phyloP scores from a whole-genome alignment of 371 early-diverging fungal species.

The Rhizopus arrhizus region DNA sequence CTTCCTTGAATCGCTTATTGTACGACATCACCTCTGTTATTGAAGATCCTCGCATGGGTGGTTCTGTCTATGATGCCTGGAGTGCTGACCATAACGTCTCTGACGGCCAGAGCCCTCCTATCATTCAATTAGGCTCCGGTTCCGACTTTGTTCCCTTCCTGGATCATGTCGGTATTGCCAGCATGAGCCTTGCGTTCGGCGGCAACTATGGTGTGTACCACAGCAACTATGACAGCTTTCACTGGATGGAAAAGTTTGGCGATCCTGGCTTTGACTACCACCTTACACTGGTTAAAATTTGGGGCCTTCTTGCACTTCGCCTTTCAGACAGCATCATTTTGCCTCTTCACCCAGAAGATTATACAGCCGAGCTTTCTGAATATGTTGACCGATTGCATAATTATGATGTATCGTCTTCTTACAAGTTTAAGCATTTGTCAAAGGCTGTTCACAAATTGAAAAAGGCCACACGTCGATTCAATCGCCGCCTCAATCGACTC shows the following conservation, averaged over 20 bases:
- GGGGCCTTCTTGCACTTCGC: constrained; percentile 41
- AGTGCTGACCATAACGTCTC: constrained; percentile 1
- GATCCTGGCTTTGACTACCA: constrained; percentile 67
- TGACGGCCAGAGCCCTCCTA: constrained; percentile 17
- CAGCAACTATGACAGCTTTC: constrained; percentile 64
- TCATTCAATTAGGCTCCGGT: constrained; percentile 55
- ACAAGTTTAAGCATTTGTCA: constrained; percentile 13
- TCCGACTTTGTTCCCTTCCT: constrained; percentile 65
- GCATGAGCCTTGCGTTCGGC: constrained; percentile 52
- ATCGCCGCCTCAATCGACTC: constrained; percentile 11
- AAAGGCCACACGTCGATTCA: constrained; percentile 11
- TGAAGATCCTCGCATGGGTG: constrained; percentile 48
- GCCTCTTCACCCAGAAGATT: constrained; percentile 44
- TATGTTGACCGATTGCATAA: constrained; percentile 8
- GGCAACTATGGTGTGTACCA: constrained; percentile 65
- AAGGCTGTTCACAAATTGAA: constrained; percentile 16
- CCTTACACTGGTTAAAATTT: constrained; percentile 45
- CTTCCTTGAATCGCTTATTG: constrained; percentile 52
- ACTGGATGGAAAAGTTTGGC: constrained; percentile 67
- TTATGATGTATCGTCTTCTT: constrained; percentile 6
- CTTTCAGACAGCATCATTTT: constrained; percentile 42
- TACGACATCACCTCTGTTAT: constrained; percentile 54
- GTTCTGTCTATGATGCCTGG: constrained; percentile 61
- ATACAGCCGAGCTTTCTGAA: constrained; percentile 23
- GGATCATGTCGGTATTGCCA: constrained; percentile 63